phyloP scores from a whole-genome alignment of 176 grass and related monocot genomes.

The Ananas comosus region DNA sequence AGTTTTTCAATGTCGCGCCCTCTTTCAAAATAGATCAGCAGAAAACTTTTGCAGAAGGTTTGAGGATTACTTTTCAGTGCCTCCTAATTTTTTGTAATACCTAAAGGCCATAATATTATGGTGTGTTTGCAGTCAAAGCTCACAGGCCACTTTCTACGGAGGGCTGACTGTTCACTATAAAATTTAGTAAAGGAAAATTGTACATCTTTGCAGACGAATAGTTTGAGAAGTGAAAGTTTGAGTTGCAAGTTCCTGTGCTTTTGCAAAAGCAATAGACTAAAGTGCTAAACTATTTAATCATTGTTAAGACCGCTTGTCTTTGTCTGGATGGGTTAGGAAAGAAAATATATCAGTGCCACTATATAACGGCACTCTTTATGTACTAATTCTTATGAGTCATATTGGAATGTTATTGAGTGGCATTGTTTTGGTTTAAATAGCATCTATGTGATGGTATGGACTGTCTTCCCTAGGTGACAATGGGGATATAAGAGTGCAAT shows the following conservation, averaged over 20 bases:
- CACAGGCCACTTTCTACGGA: too few relatives aligned
- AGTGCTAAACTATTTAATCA: neutral
- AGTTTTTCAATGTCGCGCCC: slow-evolving; percentile 14
- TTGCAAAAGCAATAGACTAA: too few relatives aligned
- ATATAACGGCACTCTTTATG: neutral
- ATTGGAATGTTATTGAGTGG: neutral
- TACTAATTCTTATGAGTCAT: neutral
- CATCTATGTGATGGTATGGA: neutral
- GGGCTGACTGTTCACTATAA: too few relatives aligned
- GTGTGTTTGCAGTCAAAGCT: too few relatives aligned
- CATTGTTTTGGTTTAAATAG: neutral
- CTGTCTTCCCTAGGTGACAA: neutral
- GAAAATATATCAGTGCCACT: neutral
- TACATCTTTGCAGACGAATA: neutral
- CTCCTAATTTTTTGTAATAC: neutral
- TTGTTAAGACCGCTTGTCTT: neutral
- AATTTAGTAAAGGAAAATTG: too few relatives aligned
- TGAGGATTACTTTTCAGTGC: neutral
- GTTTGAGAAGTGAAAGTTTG: neutral
- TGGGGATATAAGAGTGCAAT: neutral
- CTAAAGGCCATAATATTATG: too few relatives aligned
- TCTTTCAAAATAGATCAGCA: neutral
- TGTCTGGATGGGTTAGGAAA: neutral
- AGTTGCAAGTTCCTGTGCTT: neutral
- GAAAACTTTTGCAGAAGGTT: neutral